These are phyloP conservation scores for Biancaea sappan DNA, from an alignment of 306 rosid genomes.

Conservation along the genomic window DNA sequence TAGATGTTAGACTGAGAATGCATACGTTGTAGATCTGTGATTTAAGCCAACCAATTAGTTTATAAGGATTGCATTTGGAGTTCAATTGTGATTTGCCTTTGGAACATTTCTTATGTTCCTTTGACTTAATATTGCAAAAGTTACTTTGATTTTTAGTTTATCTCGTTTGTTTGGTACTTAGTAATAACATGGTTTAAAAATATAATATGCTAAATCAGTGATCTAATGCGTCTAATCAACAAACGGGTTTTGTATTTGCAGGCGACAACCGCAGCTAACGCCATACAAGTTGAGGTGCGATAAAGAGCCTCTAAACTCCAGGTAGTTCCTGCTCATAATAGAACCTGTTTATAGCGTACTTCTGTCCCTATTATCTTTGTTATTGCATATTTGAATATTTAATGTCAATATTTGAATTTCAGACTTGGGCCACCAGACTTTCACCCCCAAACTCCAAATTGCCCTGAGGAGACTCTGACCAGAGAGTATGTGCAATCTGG, in stretches of 20 bases:
- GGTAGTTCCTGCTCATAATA: slow-evolving; percentile 51
- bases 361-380: slow-evolving; percentile 1
- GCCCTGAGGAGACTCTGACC: slow-evolving; percentile 91
- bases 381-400: background rate
- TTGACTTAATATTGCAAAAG: background rate
- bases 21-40: background rate
- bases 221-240: slow-evolving; percentile 23
- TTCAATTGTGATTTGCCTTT: background rate
- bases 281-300: slow-evolving; percentile 93
- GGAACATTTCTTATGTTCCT: background rate
- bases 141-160: background rate
- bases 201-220: slow-evolving; percentile 5
- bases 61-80: background rate
- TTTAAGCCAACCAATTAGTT: slow-evolving; percentile 1
- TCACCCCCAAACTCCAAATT: slow-evolving; percentile 77
- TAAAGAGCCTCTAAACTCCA: slow-evolving; percentile 78
- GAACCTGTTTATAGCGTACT: background rate
- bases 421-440: slow-evolving; percentile 97
- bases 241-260: slow-evolving; percentile 46
- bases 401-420: slow-evolving; percentile 40
- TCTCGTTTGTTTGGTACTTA: slow-evolving; percentile 1
- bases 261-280: slow-evolving; percentile 69
- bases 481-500: slow-evolving; percentile 79
- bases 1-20: background rate
- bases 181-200: slow-evolving; percentile 4